phyloP scores from a whole-genome alignment of 495 filamentous ascomycete species.

The Neurospora sp. region DNA sequence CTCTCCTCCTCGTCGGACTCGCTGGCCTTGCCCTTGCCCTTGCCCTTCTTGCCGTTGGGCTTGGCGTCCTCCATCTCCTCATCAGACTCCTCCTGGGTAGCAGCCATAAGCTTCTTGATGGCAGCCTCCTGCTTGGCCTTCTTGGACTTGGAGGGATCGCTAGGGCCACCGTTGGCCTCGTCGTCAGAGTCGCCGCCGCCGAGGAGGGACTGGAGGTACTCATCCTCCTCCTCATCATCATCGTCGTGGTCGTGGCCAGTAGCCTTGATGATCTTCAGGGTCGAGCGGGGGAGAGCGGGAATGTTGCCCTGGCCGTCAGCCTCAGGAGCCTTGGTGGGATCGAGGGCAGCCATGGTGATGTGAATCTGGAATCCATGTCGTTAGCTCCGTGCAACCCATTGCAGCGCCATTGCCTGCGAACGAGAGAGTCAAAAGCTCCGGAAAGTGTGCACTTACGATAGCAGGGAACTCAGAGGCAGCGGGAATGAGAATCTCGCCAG shows the following conservation, averaged over 20 bases:
- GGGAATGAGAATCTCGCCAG: slow-evolving; percentile 65
- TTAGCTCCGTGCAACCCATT: slow-evolving; percentile 3
- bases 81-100: slow-evolving; percentile 46
- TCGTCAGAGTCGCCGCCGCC: slow-evolving; percentile 52
- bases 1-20: slow-evolving; percentile 49
- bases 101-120: slow-evolving; percentile 59
- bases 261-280: slow-evolving; percentile 78
- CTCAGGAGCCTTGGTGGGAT: slow-evolving; percentile 69
- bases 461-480: slow-evolving; percentile 66
- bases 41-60: slow-evolving; percentile 41
- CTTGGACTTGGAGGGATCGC: slow-evolving; percentile 79
- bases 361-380: slow-evolving; percentile 54
- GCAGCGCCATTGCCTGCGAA: neutral
- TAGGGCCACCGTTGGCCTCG: slow-evolving; percentile 77
- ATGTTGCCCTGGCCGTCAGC: slow-evolving; percentile 52
- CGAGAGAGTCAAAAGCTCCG: neutral
- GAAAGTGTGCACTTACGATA: slow-evolving; percentile 52
- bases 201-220: slow-evolving; percentile 41
- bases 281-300: slow-evolving; percentile 59
- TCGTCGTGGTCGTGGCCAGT: slow-evolving; percentile 44
- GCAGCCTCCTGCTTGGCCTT: slow-evolving; percentile 65
- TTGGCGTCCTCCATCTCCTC: slow-evolving; percentile 54
- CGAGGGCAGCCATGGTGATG: slow-evolving; percentile 96
- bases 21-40: slow-evolving; percentile 65
- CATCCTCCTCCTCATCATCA: slow-evolving; percentile 50